Base-by-base conservation (phyloP, 257 asterid species). In the Fraxinus americana region DNA sequence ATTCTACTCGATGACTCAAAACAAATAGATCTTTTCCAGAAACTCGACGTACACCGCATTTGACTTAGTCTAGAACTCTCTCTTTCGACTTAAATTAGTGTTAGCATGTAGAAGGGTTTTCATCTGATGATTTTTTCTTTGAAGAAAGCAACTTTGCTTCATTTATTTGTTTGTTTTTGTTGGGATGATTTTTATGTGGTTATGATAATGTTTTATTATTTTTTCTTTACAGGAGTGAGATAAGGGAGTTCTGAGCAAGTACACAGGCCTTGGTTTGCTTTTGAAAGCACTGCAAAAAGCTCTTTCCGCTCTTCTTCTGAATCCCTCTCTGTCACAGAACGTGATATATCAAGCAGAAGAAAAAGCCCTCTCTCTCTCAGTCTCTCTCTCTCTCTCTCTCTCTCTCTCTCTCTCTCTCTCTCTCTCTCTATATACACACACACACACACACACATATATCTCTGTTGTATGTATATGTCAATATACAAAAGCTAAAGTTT, bases 271-370 rank as follows among this genome's bases (percentile, higher is more conserved):
- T 83, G 85, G 80, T 67, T 71, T 88, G 79, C 80, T 80, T 84
- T 83, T 80, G 84, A 79, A 59, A 77, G 78, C 81, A 77, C 86
- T 72, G 91, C 79, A 77, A 79, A 81, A 81, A 79, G 82, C 83
- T 66, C 41, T 25, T 30, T 65, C 54, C 30, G 71, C 77, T 70
- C 36, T 5, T 34, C 67, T 35, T 57, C 86, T 84, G 82, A 78
- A 23, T 23, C 17, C 10, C 74, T 79, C 82, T 80, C 82, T 82
- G 85, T 79, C 67, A 72, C 35, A 63, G 80, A 88, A 77, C 82
- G 87, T 85, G 90, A 83, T 83, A 72, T 72, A 82, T 76, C 79
- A 30, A 65, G 59, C 70, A 76, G 77, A 67, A 72, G 66, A 38
- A 78, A 76, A 72, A 54, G 57, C 39, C 71, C 65, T 41, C 61